Evolutionary conservation across 768 basidiomycete species (phyloP).

Genomic region (Auriscalpium vulgare): DNA sequence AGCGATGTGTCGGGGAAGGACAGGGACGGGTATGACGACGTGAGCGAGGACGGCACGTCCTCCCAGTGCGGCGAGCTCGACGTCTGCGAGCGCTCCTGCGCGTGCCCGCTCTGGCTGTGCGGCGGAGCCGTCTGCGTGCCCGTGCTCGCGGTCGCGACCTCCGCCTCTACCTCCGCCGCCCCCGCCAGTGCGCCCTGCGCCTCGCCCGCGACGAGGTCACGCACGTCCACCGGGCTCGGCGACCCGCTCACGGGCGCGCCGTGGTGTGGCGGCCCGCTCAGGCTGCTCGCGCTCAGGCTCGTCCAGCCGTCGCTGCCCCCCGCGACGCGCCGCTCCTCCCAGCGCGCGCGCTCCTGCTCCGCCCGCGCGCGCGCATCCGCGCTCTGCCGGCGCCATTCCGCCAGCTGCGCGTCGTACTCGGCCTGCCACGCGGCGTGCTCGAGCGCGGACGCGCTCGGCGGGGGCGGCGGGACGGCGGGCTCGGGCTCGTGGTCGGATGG

Average conservation of each 20-base stretch:
- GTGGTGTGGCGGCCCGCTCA: slow-evolving; percentile 21
- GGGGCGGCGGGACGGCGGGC: not conserved
- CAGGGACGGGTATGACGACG: slow-evolving; percentile 71
- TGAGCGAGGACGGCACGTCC: slow-evolving; percentile 40
- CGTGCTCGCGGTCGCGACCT: slow-evolving; percentile 3
- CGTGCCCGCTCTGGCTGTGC: not conserved
- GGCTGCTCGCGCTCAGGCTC: slow-evolving; percentile 20
- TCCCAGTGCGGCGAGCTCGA: slow-evolving; percentile 48
- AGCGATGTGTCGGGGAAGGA: slow-evolving; percentile 60
- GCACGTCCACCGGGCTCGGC: slow-evolving; percentile 32
- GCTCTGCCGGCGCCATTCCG: slow-evolving; percentile 64
- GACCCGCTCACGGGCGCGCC: slow-evolving; percentile 13
- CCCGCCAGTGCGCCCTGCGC: slow-evolving; percentile 12
- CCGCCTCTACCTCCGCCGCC: not conserved
- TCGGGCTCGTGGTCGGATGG: not conserved
- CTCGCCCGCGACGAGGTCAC: slow-evolving; percentile 35
- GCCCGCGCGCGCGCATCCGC: slow-evolving; percentile 69
- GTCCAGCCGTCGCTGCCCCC: slow-evolving; percentile 29
- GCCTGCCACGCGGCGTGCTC: slow-evolving; percentile 50
- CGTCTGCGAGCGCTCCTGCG: slow-evolving; percentile 14
- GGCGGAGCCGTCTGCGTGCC: too few relatives aligned
- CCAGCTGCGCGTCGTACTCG: slow-evolving; percentile 61
- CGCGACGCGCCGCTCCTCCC: slow-evolving; percentile 57
- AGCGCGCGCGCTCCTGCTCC: slow-evolving; percentile 61
- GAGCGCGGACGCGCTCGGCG: slow-evolving; percentile 11